These are phyloP conservation scores for Cucurbita maxima DNA, from an alignment of 306 rosid genomes.

Conservation along the genomic window DNA sequence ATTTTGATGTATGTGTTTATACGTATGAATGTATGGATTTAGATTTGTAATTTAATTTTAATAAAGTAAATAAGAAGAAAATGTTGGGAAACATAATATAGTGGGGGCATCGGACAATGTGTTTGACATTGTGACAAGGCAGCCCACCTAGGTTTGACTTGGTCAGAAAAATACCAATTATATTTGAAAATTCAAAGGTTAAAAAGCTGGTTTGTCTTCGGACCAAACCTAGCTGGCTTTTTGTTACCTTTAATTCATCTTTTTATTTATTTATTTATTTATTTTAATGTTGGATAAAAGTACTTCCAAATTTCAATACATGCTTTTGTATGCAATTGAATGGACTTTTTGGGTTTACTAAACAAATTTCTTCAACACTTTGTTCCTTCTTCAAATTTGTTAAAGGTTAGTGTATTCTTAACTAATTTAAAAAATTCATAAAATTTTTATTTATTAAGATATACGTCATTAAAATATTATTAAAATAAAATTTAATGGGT, in stretches of 20 bases:
- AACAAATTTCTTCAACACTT: background rate
- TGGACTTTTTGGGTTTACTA: background rate
- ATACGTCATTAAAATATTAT: no score
- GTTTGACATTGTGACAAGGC: constrained; percentile 6
- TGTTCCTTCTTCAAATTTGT: no score
- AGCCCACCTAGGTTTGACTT: background rate
- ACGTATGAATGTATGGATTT: no score
- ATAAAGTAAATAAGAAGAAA: no score
- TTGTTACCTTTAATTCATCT: background rate
- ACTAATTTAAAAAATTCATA: no score
- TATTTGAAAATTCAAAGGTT: constrained; percentile 14
- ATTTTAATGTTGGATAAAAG: background rate
- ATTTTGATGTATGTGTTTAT: no score
- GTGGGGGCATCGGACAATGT: background rate
- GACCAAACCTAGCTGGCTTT: background rate
- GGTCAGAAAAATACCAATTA: constrained; percentile 13
- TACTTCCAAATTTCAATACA: background rate
- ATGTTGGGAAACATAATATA: background rate
- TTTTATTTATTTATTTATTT: background rate
- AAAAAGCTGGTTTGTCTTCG: constrained; percentile 6
- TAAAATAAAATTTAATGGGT: no score
- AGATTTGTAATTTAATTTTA: no score
- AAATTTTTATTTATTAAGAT: no score
- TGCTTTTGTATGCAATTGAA: background rate
- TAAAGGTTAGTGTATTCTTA: no score